Percentiles rank a stretch among this genome's conserved stretches.
Conservation (phyloP, 805 yeast genomes). For the Starmerella davenportii region DNA sequence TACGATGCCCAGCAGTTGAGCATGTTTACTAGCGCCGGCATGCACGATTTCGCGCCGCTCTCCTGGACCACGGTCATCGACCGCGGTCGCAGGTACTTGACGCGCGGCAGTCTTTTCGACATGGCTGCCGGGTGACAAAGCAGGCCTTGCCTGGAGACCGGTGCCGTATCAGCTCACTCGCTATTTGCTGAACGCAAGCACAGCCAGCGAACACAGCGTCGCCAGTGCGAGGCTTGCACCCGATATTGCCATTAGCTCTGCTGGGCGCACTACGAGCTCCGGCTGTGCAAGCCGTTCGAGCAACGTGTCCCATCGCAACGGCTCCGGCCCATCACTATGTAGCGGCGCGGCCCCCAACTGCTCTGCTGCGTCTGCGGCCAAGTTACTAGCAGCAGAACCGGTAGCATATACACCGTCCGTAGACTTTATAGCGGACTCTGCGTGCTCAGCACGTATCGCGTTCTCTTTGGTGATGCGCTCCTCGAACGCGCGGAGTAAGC, state of each 20-base stretch:
- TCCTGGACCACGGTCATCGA: slow-evolving; percentile 11
- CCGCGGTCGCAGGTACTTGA: slow-evolving; percentile 11
- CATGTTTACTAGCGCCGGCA: slow-evolving; percentile 65
- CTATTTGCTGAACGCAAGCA: background rate
- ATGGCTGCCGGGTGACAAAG: slow-evolving; percentile 5
- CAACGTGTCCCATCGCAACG: background rate
- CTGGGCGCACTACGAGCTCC: background rate
- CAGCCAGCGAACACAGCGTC: background rate
- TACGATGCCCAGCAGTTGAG: slow-evolving; percentile 93
- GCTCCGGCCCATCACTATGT: too few relatives aligned
- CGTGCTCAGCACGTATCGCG: too few relatives aligned
- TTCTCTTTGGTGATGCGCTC: slow-evolving; percentile 33
- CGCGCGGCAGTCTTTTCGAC: slow-evolving; percentile 13
- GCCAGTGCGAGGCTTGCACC: background rate
- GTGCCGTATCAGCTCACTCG: background rate
- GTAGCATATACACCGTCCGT: too few relatives aligned
- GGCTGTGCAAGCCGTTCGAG: background rate
- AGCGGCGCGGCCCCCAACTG: too few relatives aligned
- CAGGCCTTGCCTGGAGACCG: background rate
- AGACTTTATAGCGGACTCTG: too few relatives aligned
- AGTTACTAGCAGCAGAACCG: too few relatives aligned
- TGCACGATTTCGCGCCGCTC: slow-evolving; percentile 32
- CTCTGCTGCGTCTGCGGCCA: too few relatives aligned
- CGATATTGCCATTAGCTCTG: background rate
- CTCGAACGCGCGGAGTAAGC: slow-evolving; percentile 71